These are phyloP conservation scores for Boletellus sp. DNA, from an alignment of 768 basidiomycete genomes.

Conservation along the genomic window DNA sequence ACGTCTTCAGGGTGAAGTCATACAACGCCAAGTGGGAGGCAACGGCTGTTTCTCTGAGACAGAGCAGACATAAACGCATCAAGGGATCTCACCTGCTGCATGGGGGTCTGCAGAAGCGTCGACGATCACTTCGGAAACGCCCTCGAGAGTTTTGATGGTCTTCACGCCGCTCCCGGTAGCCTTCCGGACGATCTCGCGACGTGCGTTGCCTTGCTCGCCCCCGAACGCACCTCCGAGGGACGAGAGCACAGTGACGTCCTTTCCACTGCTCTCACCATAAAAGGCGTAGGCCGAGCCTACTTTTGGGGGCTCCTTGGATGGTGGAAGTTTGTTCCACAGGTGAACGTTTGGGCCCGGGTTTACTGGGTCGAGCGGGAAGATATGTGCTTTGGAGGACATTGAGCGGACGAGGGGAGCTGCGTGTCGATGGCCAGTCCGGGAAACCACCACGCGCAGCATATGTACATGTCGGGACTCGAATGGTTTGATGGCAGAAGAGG, in stretches of 20 bases:
- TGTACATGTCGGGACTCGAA: slow-evolving; percentile 26
- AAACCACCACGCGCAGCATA: slow-evolving; percentile 15
- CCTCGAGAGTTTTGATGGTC: slow-evolving; percentile 58
- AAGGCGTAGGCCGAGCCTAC: slow-evolving; percentile 64
- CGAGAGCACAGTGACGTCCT: slow-evolving; percentile 48
- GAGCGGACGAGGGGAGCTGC: slow-evolving; percentile 23
- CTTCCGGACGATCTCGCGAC: slow-evolving; percentile 65
- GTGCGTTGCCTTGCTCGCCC: slow-evolving; percentile 40
- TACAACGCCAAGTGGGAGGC: slow-evolving; percentile 73
- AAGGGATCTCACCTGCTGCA: slow-evolving; percentile 55
- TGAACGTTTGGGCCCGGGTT: slow-evolving; percentile 31
- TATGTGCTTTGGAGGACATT: slow-evolving; percentile 54
- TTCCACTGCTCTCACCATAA: slow-evolving; percentile 46
- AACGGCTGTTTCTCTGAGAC: slow-evolving; percentile 48
- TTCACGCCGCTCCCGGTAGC: slow-evolving; percentile 73
- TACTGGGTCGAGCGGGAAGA: slow-evolving; percentile 57
- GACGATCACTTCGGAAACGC: slow-evolving; percentile 56
- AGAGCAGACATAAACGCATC: neutral
- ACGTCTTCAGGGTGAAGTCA: slow-evolving; percentile 77
- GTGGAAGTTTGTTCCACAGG: slow-evolving; percentile 52
- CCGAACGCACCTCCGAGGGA: slow-evolving; percentile 57
- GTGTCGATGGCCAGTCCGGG: slow-evolving; percentile 18
- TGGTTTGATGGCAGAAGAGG: neutral
- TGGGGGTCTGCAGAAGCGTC: slow-evolving; percentile 70
- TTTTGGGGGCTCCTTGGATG: slow-evolving; percentile 49